These are phyloP conservation scores for Rhodotorula graminis DNA, from an alignment of 768 basidiomycete genomes.

Conservation along the genomic window DNA sequence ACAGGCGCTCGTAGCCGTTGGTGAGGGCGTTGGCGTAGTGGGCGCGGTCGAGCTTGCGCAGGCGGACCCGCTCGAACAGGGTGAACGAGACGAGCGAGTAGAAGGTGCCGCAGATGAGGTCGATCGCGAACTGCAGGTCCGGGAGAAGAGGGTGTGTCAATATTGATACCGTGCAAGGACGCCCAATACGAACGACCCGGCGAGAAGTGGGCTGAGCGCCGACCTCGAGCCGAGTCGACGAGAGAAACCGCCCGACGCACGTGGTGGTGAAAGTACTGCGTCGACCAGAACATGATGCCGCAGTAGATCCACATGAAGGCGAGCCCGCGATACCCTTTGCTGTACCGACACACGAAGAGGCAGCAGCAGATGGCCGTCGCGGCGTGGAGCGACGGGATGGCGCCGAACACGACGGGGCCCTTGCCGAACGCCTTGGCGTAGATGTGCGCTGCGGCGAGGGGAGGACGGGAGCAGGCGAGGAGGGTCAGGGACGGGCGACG, in stretches of 20 bases:
- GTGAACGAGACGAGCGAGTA: conserved; percentile 33
- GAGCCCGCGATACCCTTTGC: conserved; percentile 19
- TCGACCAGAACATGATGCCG: conserved; percentile 5
- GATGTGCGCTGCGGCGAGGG: conserved; percentile 24
- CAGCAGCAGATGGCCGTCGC: conserved; percentile 34
- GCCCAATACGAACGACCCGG: no score
- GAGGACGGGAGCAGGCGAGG: no score
- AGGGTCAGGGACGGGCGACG: neutral
- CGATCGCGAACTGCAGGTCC: conserved; percentile 31
- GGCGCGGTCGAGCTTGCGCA: conserved; percentile 27
- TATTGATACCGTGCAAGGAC: no score
- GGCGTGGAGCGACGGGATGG: conserved; percentile 36
- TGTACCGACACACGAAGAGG: conserved; percentile 30
- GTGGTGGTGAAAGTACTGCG: conserved; percentile 36
- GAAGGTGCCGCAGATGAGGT: conserved; percentile 32
- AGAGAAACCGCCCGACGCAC: neutral
- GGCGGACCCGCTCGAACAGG: conserved; percentile 27
- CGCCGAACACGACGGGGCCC: conserved; percentile 36
- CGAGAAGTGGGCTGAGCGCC: no score
- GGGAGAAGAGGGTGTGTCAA: no score
- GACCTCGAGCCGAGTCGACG: no score
- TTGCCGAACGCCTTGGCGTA: conserved; percentile 34
- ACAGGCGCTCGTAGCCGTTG: conserved; percentile 32
- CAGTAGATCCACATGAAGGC: conserved; percentile 26
- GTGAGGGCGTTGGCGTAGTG: conserved; percentile 27